phyloP scores from a whole-genome alignment of 2,329 filamentous ascomycete genomes.

The Blastomyces gilchristii region DNA sequence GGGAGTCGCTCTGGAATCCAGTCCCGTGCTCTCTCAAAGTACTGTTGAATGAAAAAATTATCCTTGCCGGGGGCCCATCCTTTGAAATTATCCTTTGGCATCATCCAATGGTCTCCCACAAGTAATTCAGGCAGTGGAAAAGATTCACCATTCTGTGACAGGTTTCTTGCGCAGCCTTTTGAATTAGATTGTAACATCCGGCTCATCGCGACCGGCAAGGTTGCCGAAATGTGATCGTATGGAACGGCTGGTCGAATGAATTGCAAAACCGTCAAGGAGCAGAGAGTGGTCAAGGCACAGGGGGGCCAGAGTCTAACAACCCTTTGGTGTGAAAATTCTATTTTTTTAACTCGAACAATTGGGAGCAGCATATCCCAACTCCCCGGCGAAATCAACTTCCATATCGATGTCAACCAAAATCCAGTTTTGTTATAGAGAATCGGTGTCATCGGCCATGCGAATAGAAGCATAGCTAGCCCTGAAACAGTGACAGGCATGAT shows the following conservation, averaged over 20 bases:
- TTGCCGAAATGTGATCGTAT: slow-evolving; percentile 24
- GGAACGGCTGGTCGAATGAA: slow-evolving; percentile 22
- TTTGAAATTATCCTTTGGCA: slow-evolving; percentile 21
- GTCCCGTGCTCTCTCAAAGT: slow-evolving; percentile 11
- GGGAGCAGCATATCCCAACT: slow-evolving; percentile 16
- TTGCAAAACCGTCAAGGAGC: slow-evolving; percentile 15
- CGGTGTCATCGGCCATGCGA: slow-evolving; percentile 18
- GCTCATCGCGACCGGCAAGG: slow-evolving; percentile 23
- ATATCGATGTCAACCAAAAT: slow-evolving; percentile 19
- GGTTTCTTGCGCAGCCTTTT: slow-evolving; percentile 9
- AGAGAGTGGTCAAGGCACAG: slow-evolving; percentile 7
- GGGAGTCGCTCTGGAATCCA: slow-evolving; percentile 22
- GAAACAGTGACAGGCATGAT: slow-evolving; percentile 21
- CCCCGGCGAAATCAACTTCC: slow-evolving; percentile 11
- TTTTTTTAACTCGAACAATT: slow-evolving; percentile 5
- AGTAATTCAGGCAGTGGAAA: slow-evolving; percentile 23
- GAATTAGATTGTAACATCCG: slow-evolving; percentile 12
- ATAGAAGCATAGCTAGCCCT: slow-evolving; percentile 16
- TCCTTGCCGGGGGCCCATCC: slow-evolving; percentile 22
- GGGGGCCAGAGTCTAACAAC: slow-evolving; percentile 18
- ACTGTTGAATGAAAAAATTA: slow-evolving; percentile 11
- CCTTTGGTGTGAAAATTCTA: slow-evolving; percentile 8
- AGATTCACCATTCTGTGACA: slow-evolving; percentile 11
- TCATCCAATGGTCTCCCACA: slow-evolving; percentile 22
- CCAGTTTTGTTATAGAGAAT: slow-evolving; percentile 16